Percentiles rank a stretch among this genome's conserved stretches.
Evolutionary conservation across 306 rosid genomes (phyloP).

Genomic region (Rubus idaeus): DNA sequence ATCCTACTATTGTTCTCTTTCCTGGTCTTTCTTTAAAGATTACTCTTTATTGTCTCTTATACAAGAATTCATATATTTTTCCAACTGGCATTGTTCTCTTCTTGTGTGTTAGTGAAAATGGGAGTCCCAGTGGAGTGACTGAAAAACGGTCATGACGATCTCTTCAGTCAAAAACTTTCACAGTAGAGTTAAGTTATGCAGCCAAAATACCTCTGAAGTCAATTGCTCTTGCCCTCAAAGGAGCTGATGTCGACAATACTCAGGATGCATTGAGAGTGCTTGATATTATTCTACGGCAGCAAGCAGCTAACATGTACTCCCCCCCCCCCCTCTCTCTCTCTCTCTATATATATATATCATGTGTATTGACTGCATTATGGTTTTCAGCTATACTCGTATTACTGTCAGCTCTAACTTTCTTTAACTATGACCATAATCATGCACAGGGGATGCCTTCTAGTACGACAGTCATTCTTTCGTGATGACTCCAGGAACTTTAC

Average conservation of each 20-base stretch:
- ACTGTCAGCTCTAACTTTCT: slow-evolving; percentile 26
- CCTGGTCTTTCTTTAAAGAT: slow-evolving; percentile 1
- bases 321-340: slow-evolving; percentile 16
- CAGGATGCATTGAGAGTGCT: slow-evolving; percentile 88
- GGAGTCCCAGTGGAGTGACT: slow-evolving; percentile 34
- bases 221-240: slow-evolving; percentile 47
- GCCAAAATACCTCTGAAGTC: slow-evolving; percentile 70
- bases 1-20: slow-evolving; percentile 6
- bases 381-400: slow-evolving; percentile 23
- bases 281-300: slow-evolving; percentile 73
- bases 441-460: slow-evolving; percentile 83
- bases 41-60: slow-evolving; percentile 19
- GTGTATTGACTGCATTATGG: slow-evolving; percentile 8
- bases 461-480: slow-evolving; percentile 81
- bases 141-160: slow-evolving; percentile 61
- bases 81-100: slow-evolving; percentile 28
- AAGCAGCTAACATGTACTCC: slow-evolving; percentile 67
- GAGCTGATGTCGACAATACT: slow-evolving; percentile 48
- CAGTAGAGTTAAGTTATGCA: slow-evolving; percentile 57
- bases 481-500: slow-evolving; percentile 59
- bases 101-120: slow-evolving; percentile 40
- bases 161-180: slow-evolving; percentile 55
- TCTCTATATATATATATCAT: neutral
- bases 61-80: neutral
- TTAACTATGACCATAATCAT: slow-evolving; percentile 23